phyloP scores from a whole-genome alignment of 129 eudicot genomes.

The Helichrysum umbraculigerum region DNA sequence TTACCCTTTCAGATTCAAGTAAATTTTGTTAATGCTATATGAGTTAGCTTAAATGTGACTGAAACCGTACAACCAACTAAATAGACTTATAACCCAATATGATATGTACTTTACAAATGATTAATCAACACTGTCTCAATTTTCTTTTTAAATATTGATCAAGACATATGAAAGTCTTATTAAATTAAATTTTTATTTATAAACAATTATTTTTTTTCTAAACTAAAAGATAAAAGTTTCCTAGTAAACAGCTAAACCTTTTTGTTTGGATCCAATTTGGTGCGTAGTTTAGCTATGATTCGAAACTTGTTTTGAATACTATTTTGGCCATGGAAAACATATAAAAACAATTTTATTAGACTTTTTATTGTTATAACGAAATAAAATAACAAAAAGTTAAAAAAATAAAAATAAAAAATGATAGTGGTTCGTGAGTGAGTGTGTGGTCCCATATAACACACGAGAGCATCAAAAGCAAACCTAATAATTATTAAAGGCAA shows the following conservation, averaged over 20 bases:
- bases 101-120: too few relatives aligned
- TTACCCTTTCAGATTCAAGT: too few relatives aligned
- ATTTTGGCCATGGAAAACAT: background rate
- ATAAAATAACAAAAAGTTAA: conserved; percentile 6
- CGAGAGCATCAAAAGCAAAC: conserved; percentile 37
- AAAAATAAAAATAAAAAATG: conserved; percentile 2
- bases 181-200: too few relatives aligned
- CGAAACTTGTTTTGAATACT: background rate
- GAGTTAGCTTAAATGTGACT: too few relatives aligned
- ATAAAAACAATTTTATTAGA: background rate
- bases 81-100: too few relatives aligned
- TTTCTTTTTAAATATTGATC: too few relatives aligned
- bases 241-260: background rate
- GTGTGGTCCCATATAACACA: conserved; percentile 23
- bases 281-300: background rate
- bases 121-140: too few relatives aligned
- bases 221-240: too few relatives aligned
- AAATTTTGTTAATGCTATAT: too few relatives aligned
- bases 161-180: too few relatives aligned
- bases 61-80: too few relatives aligned
- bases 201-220: too few relatives aligned
- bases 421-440: conserved; percentile 33
- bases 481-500: conserved; percentile 35
- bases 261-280: background rate
- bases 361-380: background rate